These are phyloP conservation scores for Pleurotus giganteus DNA, from an alignment of 768 basidiomycete species.

Conservation along the genomic window DNA sequence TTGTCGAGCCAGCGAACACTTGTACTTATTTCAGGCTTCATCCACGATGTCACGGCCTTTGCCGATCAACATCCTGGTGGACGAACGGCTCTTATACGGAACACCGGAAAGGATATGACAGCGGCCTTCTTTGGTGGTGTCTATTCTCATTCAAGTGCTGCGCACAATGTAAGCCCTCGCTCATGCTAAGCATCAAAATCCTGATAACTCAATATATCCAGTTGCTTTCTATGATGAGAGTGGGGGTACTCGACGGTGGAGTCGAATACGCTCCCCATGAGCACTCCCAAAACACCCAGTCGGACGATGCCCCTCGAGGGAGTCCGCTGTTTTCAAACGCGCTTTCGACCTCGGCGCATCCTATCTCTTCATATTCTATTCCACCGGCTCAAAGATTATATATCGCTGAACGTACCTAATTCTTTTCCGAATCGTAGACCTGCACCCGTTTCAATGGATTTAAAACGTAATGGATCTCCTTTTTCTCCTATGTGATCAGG, in stretches of 20 bases:
- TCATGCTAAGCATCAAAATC: neutral
- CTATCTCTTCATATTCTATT: constrained; percentile 37
- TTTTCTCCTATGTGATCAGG: too few relatives aligned
- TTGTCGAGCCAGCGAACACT: constrained; percentile 65
- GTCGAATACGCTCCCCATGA: constrained; percentile 38
- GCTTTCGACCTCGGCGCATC: constrained; percentile 9
- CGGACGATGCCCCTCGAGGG: neutral
- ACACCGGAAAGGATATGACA: constrained; percentile 81
- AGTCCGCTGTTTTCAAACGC: neutral
- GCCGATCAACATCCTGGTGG: constrained; percentile 82
- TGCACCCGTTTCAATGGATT: neutral
- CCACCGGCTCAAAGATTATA: constrained; percentile 45
- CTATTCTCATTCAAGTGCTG: constrained; percentile 81
- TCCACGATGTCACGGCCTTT: constrained; percentile 80
- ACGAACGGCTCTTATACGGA: constrained; percentile 48
- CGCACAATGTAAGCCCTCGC: constrained; percentile 59
- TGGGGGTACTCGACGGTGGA: constrained; percentile 64
- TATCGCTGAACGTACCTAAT: constrained; percentile 28
- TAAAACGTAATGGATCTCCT: neutral
- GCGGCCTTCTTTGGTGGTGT: constrained; percentile 84
- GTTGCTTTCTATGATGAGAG: constrained; percentile 78
- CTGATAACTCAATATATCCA: constrained; percentile 17
- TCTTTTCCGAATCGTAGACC: neutral
- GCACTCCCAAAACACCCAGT: neutral
- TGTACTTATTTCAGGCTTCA: constrained; percentile 79